Evolutionary conservation across 2,329 filamentous ascomycete species (phyloP), one percentile per base, ranked within the genome.

Genomic region (Colletotrichum tropicicola): DNA sequence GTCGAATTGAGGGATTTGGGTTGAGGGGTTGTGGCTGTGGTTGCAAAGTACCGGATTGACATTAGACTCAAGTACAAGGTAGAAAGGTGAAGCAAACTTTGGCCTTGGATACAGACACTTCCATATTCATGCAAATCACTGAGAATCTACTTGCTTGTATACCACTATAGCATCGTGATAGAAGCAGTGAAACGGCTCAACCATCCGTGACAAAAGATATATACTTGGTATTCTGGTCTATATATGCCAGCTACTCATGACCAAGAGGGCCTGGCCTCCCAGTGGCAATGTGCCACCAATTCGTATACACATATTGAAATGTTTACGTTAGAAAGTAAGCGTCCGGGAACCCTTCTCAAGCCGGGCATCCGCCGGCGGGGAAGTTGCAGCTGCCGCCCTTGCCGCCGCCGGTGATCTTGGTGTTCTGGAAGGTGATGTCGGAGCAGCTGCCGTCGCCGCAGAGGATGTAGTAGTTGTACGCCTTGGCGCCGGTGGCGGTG

Each of bases 391-490:
- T 32, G 30, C 44, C 44, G 15, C 57, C 58, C 49, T 56, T 65
- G 43, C 49, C 62, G 17, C 62, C 62, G 23, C 61, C 61, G 6
- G 62, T 65, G 19, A 65, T 49, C 44, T 41, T 56, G 28, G 62
- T 65, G 49, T 56, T 45, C 57, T 52, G 27, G 5, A 65, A 65
- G 37, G 62, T 65, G 23, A 65, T 44, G 35, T 65, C 57, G 6
- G 57, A 61, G 28, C 62, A 65, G 62, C 62, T 65, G 27, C 57
- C 62, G 2, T 62, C 37, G 19, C 62, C 62, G 62, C 62, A 65
- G 19, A 65, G 62, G 28, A 65, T 52, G 49, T 65, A 65, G 61
- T 65, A 61, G 57, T 65, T 61, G 23, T 65, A 65, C 9, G 49
- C 62, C 5, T 23, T 6, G 49, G 15, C 19, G 27, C 21, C 15